Evolutionary conservation across 345 rosid species (phyloP).

Genomic region (Eucalyptus guilfoylei): DNA sequence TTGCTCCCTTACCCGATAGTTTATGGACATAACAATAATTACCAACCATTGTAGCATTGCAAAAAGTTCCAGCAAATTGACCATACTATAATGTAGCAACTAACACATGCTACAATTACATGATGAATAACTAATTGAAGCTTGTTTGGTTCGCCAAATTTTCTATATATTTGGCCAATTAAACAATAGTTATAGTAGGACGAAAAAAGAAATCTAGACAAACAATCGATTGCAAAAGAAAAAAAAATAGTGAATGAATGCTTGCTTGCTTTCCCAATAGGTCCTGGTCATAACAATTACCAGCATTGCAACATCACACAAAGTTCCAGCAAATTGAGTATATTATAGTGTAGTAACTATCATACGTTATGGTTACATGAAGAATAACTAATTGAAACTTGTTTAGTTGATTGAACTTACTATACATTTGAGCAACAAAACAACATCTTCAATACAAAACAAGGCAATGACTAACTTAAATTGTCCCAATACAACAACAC

Average conservation of each 20-base stretch:
- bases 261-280: neutral
- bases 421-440: neutral
- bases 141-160: no score
- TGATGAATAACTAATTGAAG: no score
- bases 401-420: neutral
- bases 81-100: neutral
- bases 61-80: neutral
- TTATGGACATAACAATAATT: no score
- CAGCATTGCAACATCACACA: no score
- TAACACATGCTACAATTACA: no score
- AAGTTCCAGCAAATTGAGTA: no score
- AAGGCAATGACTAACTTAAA: neutral
- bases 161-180: no score
- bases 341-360: neutral
- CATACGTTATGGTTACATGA: neutral
- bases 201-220: no score
- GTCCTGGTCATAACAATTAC: neutral
- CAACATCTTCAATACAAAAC: neutral
- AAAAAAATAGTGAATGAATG: neutral
- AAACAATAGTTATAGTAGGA: no score
- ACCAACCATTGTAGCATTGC: neutral
- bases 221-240: neutral
- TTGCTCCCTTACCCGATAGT: no score
- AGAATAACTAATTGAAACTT: neutral
- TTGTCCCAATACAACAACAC: neutral